phyloP scores from a whole-genome alignment of 768 basidiomycete species.

The Kwoniella newhampshirensis region DNA sequence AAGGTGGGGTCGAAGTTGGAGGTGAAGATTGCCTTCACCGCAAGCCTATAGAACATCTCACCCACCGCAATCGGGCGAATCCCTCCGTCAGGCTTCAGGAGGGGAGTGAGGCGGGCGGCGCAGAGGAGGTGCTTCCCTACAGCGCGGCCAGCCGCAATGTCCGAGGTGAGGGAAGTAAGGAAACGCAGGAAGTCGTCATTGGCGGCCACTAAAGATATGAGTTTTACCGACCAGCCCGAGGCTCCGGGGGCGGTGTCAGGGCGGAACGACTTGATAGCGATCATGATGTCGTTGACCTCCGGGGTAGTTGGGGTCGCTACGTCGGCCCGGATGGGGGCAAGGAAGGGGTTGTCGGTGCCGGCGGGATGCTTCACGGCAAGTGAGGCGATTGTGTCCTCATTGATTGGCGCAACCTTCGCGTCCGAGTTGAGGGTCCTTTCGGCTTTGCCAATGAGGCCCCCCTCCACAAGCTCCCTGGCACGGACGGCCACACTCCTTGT shows the following conservation, averaged over 20 bases:
- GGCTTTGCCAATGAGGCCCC: slow-evolving; percentile 6
- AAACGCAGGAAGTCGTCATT: not conserved
- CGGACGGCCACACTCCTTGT: not conserved
- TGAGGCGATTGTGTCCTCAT: not conserved
- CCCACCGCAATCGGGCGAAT: slow-evolving; percentile 38
- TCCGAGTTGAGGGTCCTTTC: slow-evolving; percentile 4
- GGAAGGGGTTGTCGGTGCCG: slow-evolving; percentile 3
- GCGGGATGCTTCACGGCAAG: slow-evolving; percentile 4
- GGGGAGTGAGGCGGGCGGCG: slow-evolving; percentile 23
- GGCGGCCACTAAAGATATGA: not conserved
- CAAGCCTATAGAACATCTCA: slow-evolving; percentile 30
- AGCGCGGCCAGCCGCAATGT: slow-evolving; percentile 2
- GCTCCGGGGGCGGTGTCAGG: slow-evolving; percentile 1
- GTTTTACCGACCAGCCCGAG: slow-evolving; percentile 9
- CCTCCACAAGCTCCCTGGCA: slow-evolving; percentile 6
- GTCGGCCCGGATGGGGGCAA: no score
- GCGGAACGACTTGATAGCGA: not conserved
- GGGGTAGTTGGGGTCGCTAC: slow-evolving; percentile 2
- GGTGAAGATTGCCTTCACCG: slow-evolving; percentile 22
- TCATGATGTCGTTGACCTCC: not conserved
- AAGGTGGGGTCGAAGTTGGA: slow-evolving; percentile 4
- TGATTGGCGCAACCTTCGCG: not conserved
- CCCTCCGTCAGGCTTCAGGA: slow-evolving; percentile 24
- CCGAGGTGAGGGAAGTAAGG: not conserved
- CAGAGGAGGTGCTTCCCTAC: slow-evolving; percentile 20